phyloP scores from a whole-genome alignment of 139 green algal genomes.

The Choricystis sp. region DNA sequence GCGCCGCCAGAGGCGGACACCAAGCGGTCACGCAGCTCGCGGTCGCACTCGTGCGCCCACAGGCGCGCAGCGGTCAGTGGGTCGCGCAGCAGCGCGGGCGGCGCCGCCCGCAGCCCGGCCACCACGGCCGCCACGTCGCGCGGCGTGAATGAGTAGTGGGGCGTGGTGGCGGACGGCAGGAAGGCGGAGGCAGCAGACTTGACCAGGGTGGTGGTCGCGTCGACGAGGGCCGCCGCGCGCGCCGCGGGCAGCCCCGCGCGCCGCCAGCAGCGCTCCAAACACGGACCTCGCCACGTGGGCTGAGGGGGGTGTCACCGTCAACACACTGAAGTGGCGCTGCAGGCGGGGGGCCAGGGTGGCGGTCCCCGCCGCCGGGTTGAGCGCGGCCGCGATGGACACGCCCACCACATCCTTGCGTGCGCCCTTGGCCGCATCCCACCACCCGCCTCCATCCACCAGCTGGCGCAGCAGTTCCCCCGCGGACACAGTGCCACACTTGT shows the following conservation, averaged over 20 bases:
- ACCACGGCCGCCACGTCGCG: constrained; percentile 1
- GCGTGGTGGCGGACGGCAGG: constrained; percentile 46
- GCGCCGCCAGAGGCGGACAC: constrained; percentile 53
- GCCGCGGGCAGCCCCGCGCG: constrained; percentile 31
- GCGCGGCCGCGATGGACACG: constrained; percentile 58
- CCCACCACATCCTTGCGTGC: constrained; percentile 73
- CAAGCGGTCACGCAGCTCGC: constrained; percentile 71
- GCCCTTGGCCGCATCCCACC: constrained; percentile 57
- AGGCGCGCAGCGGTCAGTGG: constrained; percentile 27
- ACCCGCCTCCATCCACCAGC: constrained; percentile 73
- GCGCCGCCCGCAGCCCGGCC: neutral
- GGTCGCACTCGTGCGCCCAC: constrained; percentile 71
- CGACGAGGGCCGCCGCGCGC: constrained; percentile 49
- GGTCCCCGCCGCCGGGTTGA: constrained; percentile 79
- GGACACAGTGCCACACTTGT: constrained; percentile 90
- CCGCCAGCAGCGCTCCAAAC: constrained; percentile 33
- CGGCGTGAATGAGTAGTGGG: constrained; percentile 88
- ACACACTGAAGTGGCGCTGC: constrained; percentile 84
- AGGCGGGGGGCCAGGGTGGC: constrained; percentile 82
- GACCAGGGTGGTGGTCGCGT: constrained; percentile 79
- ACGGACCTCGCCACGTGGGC: constrained; percentile 17
- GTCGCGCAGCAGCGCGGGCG: neutral
- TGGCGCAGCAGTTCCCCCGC: constrained; percentile 80
- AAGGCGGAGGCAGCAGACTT: constrained; percentile 67
- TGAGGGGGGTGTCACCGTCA: constrained; percentile 61